Base-by-base conservation (phyloP, 2,329 filamentous ascomycete species). In the Achaetomium macrosporum region DNA sequence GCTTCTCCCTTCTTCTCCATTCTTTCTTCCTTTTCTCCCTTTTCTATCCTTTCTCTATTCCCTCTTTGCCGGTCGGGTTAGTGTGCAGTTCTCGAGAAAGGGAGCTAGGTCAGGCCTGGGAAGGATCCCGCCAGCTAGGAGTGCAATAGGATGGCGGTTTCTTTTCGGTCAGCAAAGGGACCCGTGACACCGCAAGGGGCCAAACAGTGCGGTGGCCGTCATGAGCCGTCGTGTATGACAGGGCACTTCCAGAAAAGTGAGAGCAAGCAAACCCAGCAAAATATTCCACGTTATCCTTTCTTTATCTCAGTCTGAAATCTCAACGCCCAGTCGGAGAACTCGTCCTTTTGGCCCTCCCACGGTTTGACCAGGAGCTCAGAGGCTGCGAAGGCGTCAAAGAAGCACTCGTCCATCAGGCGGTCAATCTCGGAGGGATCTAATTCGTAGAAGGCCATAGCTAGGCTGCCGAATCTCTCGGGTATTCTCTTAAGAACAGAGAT, bases 301-400 rank as follows among this genome's bases (percentile, higher is more conserved):
- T 75, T 78, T 13, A 82, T 75, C 58, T 79, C 74, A 31, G 66
- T 62, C 62, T 76, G 74, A 58, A 82, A 83, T 57, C 76, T 79
- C 11, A 72, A 74, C n/a, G 78, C 82, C 90, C 90, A 95, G 15
- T 79, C 74, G 0, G 84, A 86, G 64, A 95, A 95, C 62, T 86
- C 88, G 63, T 96, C 90, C 16, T 79, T 75, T 43, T 77, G 69
- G 0, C 78, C 84, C 2, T 78, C 69, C 87, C 87, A 91, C 17
- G 76, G 74, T 54, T 74, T 71, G 46, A 73, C 71, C 12, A 88
- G 68, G 44, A 84, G 64, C 51, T 80, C 76, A 0, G 78, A 75
- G 0, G 76, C 78, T 0, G 69, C 71, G 59, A 79, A 78, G 0
- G 85, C 83, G 47, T 82, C 77, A 1, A 73, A 70, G 55, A 84